Evolutionary conservation across 495 filamentous ascomycete species (phyloP).

Genomic region (Bacidia gigantensis): DNA sequence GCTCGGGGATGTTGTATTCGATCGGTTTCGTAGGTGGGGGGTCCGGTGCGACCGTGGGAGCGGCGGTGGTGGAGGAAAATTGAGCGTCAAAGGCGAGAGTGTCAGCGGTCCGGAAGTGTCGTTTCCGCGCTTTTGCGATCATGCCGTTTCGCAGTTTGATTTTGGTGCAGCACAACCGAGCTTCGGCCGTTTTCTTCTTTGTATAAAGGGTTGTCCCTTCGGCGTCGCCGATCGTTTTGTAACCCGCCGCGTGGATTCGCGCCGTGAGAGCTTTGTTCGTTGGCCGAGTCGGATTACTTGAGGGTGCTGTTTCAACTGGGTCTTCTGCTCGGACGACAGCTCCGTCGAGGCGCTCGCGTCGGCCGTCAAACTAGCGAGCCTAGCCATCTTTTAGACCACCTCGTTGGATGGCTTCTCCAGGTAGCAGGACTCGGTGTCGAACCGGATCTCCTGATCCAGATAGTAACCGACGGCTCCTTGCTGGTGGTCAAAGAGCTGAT

Average conservation of each 20-base stretch:
- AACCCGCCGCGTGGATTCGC: constrained; percentile 5
- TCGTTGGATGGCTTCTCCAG: constrained; percentile 7
- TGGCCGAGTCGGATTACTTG: background rate
- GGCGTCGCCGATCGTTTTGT: constrained; percentile 7
- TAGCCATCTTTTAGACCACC: constrained; percentile 9
- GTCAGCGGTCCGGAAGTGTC: too few species aligned
- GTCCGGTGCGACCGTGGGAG: too few species aligned
- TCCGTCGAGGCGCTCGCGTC: too few species aligned
- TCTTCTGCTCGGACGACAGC: too few species aligned
- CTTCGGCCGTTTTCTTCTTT: constrained; percentile 8
- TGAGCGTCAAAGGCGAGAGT: too few species aligned
- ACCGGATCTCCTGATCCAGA: constrained; percentile 7
- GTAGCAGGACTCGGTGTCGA: constrained; percentile 7
- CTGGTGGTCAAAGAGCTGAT: constrained; percentile 5
- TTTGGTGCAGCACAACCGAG: background rate
- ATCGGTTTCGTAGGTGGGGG: too few species aligned
- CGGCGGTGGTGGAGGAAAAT: too few species aligned
- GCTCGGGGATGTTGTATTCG: too few species aligned
- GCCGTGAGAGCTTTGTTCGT: constrained; percentile 7
- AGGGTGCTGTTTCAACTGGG: too few species aligned
- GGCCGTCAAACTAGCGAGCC: constrained; percentile 8
- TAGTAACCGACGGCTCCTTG: background rate
- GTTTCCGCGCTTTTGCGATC: constrained; percentile 7
- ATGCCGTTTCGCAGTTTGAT: background rate
- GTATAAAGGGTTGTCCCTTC: constrained; percentile 9